Base-by-base conservation (phyloP, 352 stramenopile genomes). In the Globisporangium takayamanum region DNA sequence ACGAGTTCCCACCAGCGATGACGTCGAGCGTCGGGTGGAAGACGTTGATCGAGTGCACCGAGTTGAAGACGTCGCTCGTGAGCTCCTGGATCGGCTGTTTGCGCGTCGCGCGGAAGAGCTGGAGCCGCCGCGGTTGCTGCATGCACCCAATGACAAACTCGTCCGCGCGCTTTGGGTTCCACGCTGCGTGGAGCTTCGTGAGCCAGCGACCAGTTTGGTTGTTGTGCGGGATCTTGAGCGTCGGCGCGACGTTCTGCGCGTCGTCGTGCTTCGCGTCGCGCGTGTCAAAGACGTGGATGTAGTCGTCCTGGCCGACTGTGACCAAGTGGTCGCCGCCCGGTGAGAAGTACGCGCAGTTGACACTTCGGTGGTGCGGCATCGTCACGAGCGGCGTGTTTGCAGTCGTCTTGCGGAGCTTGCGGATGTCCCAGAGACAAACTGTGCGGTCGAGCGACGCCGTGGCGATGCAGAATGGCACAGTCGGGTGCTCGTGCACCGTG, bases 291-390 rank as follows among this genome's bases (percentile, higher is more conserved):
- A 93, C 59, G 57, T 91, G 72, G 44, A 93, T 72, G 57, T 81
- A 89, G 56, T 93, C 78, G 62, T 96, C 86, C 50, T 91, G 82
- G 0, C 80, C 78, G 36, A 95, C 87, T 0, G 87, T 92, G 37
- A 95, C 82, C 5, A 95, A 63, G 61, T 86, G 78, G 0, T 67
- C 62, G 3, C 87, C 87, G 20, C 67, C 67, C 0, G 87, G 84
- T 8, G 84, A 92, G 49, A 94, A 92, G 59, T 95, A 94, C 12
- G 84, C 87, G 54, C 83, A 94, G 66, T 96, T 96, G 53, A 95
- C 73, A 55, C 82, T 95, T 15, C 87, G 83, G 36, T 63, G 46
- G 52, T 95, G 85, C 10, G 77, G 78, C 65, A 93, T 69, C 16
- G 72, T 81, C 11, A 83, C 60, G 2, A 92, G 47, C 5, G 82